Evolutionary conservation across 2,329 filamentous ascomycete species (phyloP).

Genomic region (Zymoseptoria tritici): DNA sequence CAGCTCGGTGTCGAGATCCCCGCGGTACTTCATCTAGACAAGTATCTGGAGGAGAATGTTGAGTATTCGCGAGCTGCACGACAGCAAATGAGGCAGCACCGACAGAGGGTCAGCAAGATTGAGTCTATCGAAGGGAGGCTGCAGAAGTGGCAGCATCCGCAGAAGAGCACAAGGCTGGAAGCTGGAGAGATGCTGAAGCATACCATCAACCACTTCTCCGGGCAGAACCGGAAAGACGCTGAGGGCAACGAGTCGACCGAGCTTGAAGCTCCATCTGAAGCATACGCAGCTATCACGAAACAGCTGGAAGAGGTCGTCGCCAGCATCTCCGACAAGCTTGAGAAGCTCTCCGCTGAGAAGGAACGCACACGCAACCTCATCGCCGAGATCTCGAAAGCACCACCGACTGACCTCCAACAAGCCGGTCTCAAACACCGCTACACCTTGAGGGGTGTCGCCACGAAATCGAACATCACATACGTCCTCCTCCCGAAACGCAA

Average conservation of each 20-base stretch:
- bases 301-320: conserved; percentile 31
- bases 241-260: conserved; percentile 14
- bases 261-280: conserved; percentile 8
- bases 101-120: conserved; percentile 26
- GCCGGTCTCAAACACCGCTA: conserved; percentile 42
- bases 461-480: conserved; percentile 51
- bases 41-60: conserved; percentile 50
- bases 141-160: conserved; percentile 29
- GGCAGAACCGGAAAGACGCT: conserved; percentile 18
- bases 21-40: conserved; percentile 49
- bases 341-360: conserved; percentile 22
- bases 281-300: conserved; percentile 21
- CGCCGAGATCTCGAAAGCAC: conserved; percentile 21
- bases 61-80: conserved; percentile 43
- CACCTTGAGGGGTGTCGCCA: conserved; percentile 51
- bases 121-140: conserved; percentile 31
- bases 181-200: conserved; percentile 32
- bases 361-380: conserved; percentile 26
- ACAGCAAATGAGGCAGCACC: conserved; percentile 30
- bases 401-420: conserved; percentile 14
- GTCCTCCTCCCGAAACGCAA: conserved; percentile 31
- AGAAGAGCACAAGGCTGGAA: conserved; percentile 27
- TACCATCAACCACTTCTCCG: conserved; percentile 27
- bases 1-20: conserved; percentile 46
- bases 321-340: conserved; percentile 28